Conservation (phyloP, 768 basidiomycete species). For the Calocybe indica region DNA sequence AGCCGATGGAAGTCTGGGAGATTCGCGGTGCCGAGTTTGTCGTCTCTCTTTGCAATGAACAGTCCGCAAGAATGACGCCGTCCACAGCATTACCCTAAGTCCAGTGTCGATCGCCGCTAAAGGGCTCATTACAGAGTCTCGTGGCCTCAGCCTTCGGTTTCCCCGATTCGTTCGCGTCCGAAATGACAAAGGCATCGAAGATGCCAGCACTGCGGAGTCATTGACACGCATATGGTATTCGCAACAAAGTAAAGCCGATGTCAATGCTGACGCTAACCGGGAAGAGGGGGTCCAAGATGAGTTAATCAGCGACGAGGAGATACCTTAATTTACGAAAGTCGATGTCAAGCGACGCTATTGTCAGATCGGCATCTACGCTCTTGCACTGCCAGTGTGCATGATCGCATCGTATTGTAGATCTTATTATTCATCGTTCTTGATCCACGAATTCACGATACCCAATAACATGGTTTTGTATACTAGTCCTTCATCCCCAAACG, state of each 20-base stretch:
- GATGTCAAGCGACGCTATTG: too few species aligned
- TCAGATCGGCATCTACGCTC: too few species aligned
- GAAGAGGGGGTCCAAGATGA: slow-evolving; percentile 28
- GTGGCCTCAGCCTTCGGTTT: slow-evolving; percentile 82
- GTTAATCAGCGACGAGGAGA: too few species aligned
- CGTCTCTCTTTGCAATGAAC: background rate
- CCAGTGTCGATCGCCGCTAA: slow-evolving; percentile 80
- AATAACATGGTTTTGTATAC: too few species aligned
- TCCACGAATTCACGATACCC: too few species aligned
- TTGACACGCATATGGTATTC: slow-evolving; percentile 62
- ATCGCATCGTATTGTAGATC: too few species aligned
- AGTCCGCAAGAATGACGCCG: background rate
- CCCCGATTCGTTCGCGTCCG: slow-evolving; percentile 75
- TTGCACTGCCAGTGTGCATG: too few species aligned
- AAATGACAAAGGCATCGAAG: slow-evolving; percentile 67
- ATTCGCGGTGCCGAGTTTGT: slow-evolving; percentile 70
- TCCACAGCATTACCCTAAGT: slow-evolving; percentile 67
- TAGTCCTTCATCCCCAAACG: slow-evolving; percentile 13
- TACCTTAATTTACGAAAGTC: too few species aligned
- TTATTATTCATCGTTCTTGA: too few species aligned
- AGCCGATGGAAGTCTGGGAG: slow-evolving; percentile 83
- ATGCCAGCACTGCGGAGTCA: slow-evolving; percentile 68
- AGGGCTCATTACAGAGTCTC: slow-evolving; percentile 41
- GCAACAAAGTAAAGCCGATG: slow-evolving; percentile 42
- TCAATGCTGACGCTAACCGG: slow-evolving; percentile 39